Base-by-base conservation (phyloP, 192 early-diverging fungal species). In the Podila horticola region DNA sequence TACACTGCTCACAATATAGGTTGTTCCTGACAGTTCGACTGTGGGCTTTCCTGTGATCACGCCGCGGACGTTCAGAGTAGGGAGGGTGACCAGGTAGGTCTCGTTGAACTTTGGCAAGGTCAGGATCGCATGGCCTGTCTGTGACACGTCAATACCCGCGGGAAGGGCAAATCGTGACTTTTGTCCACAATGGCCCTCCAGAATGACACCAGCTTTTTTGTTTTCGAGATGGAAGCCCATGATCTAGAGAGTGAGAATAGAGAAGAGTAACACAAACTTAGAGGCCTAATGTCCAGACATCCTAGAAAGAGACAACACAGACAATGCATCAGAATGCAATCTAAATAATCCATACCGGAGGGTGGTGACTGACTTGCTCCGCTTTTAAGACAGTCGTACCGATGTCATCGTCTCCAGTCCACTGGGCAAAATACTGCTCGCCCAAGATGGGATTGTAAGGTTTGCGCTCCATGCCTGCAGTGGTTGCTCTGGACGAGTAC, bases 381-480 rank as follows among this genome's bases (percentile, higher is more conserved):
- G 79, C 82, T 24, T 68, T 41, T 19, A 85, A 69, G 45, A 74
- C 52, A 15, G 76, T 74, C 29, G 52, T 62, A 22, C 77, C 77
- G 9, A 55, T 64, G 13, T 64, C 41, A 13, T 84, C 73, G 33
- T 84, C 71, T 24, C 84, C 82, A 26, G 66, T 50, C 86, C 86
- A 88, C 20, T 62, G 62, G 59, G 84, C 85, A 48, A 83, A 85
- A 57, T 74, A 88, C 45, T 88, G 86, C 33, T 88, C 86, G 1
- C 86, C 86, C 11, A 88, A 71, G 22, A 88, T 75, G 13, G 86
- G 86, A 17, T 88, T 88, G 72, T 91, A 94, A 12, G 94, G 94
- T 69, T 95, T 95, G 86, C 93, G 93, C 69, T 95, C 94, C 75
- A 85, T 86, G 79, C 90, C 86, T 6, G 88, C 89, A 66, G 88